Evolutionary conservation across 176 grass and related monocot species (phyloP), one percentile per base, ranked within the genome.

Genomic region (Pharus latifolius): DNA sequence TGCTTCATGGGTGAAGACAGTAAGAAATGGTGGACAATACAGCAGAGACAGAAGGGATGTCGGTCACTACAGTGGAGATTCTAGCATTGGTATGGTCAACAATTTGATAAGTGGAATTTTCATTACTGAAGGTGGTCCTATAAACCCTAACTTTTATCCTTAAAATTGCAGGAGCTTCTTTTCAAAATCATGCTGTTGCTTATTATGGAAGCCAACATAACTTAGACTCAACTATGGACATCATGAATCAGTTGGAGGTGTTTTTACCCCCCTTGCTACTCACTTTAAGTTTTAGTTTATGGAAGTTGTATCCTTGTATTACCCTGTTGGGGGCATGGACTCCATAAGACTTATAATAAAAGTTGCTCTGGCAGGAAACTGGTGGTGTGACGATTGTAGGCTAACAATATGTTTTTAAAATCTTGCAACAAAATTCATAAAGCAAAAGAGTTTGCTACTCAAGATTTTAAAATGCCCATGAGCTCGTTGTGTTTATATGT

Each of bases 221-320:
- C 88, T 91, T 99, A 81, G 86, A 58, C 63, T 76, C 79, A 7
- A 88, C 76, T 22, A 69, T 88, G 46, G 87, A 95, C 64, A 91
- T 86, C 52, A 86, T 91, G 55, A 81, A 16, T 86, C 84, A 99
- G 40, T 71, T 91, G 32, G 90, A 95, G 96, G 96, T 99, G 69
- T 77, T 42, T 81, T 54, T 67, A 56, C 56, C 15, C 38, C 16
- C 41, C 20, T 45, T 58, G 56, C 33, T 44, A 42, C 26, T 63
- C 42, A 30, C 56, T 6, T 50, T 34, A 42, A 41, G 22, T 57
- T 28, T 22, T 80, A 55, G 4, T 33, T 44, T 57, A 58, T 28
- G 14, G 32, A 85, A 68, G 17, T 70, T 85, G 4, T 23, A 48
- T n/a, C 33, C 17, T 53, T 69, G 17, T 61, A 26, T 15, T n/a